Base-by-base conservation (phyloP, 139 green algal species). In the Desmodesmus armatus region DNA sequence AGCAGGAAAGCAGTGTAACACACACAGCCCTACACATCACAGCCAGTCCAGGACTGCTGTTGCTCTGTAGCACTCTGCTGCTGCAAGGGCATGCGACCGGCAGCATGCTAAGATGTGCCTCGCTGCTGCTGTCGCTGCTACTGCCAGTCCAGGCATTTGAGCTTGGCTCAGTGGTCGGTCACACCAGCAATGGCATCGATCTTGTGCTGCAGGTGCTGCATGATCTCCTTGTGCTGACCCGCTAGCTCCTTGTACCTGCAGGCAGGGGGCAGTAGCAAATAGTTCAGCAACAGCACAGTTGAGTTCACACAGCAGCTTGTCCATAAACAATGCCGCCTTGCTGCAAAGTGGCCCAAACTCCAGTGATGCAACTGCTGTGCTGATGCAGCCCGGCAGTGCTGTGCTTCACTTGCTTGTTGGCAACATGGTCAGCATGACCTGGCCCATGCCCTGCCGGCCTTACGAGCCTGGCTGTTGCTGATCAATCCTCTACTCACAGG, bases 201-300 rank as follows among this genome's bases (percentile, higher is more conserved):
- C 11, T 43, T 75, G 41, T 62, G 35, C 13, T 60, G 49, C 63
- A 94, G 72, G 66, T 91, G 80, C 65, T 90, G 60, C 71, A 92
- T 76, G 4, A 92, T 62, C 53, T 85, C 78, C 37, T 84, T 80
- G 84, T 94, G 91, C 85, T 93, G 73, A 31, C 63, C 84, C 0
- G 85, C 85, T 79, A 92, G 72, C 65, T 93, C 90, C 41, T 55
- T 76, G 84, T 94, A 93, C 29, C 75, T 79, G 55, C 31, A 69
- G 73, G 17, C 37, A 37, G 21, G 15, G 31, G 7, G 47, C 47
- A 66, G 47, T 39, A 40, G n/a, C 40, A 63, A 15, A 51, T 49
- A 35, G 9, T 4, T 3, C 33, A 74, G 35, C 66, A 49, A 25
- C 66, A 74, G 66, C 66, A 69, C 1, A 25, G 63, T 31, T 17